A percentile compares a stretch with the other conserved stretches of the same genome.
Evolutionary conservation across 495 filamentous ascomycete species (phyloP).

Genomic region (Podospora pseudopauciseta): DNA sequence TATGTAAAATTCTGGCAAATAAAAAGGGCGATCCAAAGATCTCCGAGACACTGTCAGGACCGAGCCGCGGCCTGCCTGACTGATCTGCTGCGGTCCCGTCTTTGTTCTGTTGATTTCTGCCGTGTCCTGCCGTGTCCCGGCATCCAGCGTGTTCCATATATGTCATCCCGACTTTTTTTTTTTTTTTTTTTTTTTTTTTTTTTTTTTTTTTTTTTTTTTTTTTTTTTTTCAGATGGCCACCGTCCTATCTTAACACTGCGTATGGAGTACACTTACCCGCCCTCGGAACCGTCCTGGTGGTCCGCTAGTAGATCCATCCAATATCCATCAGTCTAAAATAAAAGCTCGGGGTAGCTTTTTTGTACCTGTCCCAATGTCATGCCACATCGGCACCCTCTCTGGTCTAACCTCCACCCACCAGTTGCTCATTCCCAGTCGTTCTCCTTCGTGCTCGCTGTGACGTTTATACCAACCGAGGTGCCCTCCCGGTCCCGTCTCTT

Average conservation of each 20-base stretch:
- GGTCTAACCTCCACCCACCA: too few species aligned
- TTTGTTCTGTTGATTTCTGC: background rate
- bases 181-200: constrained; percentile 7
- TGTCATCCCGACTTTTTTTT: constrained; percentile 6
- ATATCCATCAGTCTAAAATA: background rate
- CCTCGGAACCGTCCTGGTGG: background rate
- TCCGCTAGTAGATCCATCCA: background rate
- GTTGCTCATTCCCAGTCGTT: background rate
- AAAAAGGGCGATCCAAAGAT: constrained; percentile 11
- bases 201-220: constrained; percentile 6
- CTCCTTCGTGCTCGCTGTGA: background rate
- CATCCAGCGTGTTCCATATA: background rate
- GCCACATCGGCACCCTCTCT: too few species aligned
- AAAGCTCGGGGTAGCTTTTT: background rate
- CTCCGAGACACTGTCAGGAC: constrained; percentile 15
- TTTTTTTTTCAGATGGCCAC: constrained; percentile 1
- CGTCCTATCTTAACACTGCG: too few species aligned
- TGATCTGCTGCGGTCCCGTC: background rate
- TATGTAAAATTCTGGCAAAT: constrained; percentile 4
- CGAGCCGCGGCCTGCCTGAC: background rate
- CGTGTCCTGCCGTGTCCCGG: background rate
- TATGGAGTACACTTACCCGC: background rate
- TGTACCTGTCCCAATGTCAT: background rate
- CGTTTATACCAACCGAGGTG: background rate
- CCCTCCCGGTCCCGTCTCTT: background rate